A percentile compares a stretch with the other conserved stretches of the same genome.
These are phyloP conservation scores for Solanum aculeatissimum DNA, from an alignment of 305 asterid species.

Conservation along the genomic window DNA sequence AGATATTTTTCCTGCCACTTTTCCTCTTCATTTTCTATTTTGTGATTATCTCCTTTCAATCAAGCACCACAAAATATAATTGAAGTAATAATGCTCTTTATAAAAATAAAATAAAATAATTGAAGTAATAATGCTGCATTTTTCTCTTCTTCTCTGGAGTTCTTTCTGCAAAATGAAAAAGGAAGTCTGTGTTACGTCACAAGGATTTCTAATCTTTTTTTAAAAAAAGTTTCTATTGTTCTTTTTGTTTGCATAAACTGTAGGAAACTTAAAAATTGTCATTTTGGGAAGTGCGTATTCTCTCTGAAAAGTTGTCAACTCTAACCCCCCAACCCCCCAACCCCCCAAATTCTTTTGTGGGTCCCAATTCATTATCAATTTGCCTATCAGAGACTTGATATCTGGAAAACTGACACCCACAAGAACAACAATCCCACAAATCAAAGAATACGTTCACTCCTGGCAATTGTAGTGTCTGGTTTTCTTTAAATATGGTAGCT, in stretches of 20 bases:
- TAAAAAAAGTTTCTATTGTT: not conserved
- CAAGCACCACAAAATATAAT: not conserved
- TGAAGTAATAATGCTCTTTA: not conserved
- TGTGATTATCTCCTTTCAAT: not conserved
- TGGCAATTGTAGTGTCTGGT: not conserved
- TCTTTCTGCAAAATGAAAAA: not conserved
- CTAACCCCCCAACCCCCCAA: not conserved
- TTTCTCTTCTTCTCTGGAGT: not conserved
- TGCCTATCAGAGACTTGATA: not conserved
- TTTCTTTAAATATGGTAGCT: not conserved
- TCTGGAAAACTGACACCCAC: not conserved
- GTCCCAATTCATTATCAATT: not conserved
- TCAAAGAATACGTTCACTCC: not conserved
- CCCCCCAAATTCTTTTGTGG: not conserved
- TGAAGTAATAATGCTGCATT: not conserved
- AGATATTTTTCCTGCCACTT: constrained; percentile 2
- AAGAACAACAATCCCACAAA: not conserved
- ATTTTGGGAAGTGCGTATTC: not conserved
- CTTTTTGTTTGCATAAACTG: not conserved
- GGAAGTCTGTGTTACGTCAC: not conserved
- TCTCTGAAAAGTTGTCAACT: not conserved
- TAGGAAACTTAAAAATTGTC: not conserved
- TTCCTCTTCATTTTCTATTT: not conserved
- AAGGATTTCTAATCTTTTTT: not conserved
- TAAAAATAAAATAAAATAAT: not conserved